phyloP scores from a whole-genome alignment of 352 stramenopile genomes.

The Phytophthora pinifolia region DNA sequence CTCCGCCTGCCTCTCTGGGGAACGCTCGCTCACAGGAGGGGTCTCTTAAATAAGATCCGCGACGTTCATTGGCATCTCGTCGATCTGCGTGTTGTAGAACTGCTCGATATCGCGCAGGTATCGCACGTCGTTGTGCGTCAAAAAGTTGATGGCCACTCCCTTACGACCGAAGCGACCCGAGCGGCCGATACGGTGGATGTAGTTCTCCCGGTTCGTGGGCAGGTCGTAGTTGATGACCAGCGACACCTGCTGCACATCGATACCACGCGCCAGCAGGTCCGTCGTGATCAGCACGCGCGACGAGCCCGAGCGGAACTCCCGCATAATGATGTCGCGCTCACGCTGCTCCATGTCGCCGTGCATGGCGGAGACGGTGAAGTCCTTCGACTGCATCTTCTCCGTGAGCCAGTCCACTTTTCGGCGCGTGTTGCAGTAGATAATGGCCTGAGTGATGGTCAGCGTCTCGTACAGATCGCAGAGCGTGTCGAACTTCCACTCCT shows the following conservation, averaged over 20 bases:
- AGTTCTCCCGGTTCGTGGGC: conserved; percentile 99
- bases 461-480: conserved; percentile 99
- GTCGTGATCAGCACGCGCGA: conserved; percentile 99
- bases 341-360: conserved; percentile 99
- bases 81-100: conserved; percentile 99
- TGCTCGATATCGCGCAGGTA: conserved; percentile 99
- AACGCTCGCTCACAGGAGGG: conserved; percentile 20
- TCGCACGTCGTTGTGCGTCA: conserved; percentile 98
- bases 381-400: conserved; percentile 98
- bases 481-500: conserved; percentile 99
- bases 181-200: conserved; percentile 99
- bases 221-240: conserved; percentile 99
- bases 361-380: conserved; percentile 99
- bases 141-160: conserved; percentile 99
- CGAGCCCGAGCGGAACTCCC: conserved; percentile 98
- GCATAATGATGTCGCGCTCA: conserved; percentile 99
- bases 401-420: conserved; percentile 99
- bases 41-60: conserved; percentile 97
- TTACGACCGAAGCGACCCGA: conserved; percentile 99
- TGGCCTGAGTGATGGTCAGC: conserved; percentile 99
- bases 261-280: conserved; percentile 98
- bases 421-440: conserved; percentile 99
- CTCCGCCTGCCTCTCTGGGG: conserved; percentile 17
- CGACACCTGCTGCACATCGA: conserved; percentile 99
- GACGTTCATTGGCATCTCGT: conserved; percentile 99